Percentiles rank a stretch among this genome's conserved stretches.
These are phyloP conservation scores for Aspergillus sp. DNA, from an alignment of 2,329 filamentous ascomycete species.

Conservation along the genomic window DNA sequence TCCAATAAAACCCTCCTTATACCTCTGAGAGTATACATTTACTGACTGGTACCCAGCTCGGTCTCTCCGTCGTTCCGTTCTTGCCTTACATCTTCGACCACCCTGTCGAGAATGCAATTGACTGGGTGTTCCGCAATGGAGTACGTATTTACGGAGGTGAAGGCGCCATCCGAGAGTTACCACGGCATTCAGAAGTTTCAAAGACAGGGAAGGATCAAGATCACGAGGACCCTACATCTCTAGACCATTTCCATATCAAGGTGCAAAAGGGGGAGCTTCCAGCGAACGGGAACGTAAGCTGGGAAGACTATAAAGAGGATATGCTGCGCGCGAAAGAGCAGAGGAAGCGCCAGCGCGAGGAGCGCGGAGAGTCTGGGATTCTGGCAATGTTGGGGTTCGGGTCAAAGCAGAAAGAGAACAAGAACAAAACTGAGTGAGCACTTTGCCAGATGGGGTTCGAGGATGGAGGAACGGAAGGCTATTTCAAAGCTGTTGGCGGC, in stretches of 20 bases:
- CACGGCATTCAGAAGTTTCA: conserved; percentile 8
- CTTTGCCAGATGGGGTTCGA: not conserved
- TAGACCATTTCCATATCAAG: conserved; percentile 22
- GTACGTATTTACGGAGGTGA: conserved; percentile 72
- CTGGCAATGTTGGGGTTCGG: conserved; percentile 16
- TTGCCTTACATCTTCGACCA: conserved; percentile 84
- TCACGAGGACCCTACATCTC: conserved; percentile 19
- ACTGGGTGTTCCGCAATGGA: conserved; percentile 83
- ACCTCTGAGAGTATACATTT: too few species aligned
- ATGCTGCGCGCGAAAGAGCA: conserved; percentile 28
- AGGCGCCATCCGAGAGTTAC: conserved; percentile 48
- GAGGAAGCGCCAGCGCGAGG: conserved; percentile 23
- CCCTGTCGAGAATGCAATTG: conserved; percentile 87
- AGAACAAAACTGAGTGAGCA: conserved; percentile 19
- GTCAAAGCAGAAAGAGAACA: conserved; percentile 3
- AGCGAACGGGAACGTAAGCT: conserved; percentile 15
- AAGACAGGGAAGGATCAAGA: not conserved
- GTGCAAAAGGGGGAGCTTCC: conserved; percentile 7
- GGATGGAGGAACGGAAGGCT: not conserved
- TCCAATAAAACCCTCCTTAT: not conserved
- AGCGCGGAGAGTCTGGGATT: conserved; percentile 16
- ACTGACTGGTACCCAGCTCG: conserved; percentile 48
- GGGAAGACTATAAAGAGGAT: conserved; percentile 37
- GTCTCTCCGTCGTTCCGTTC: conserved; percentile 74
- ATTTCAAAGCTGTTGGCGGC: not conserved